These are phyloP conservation scores for Avena eriantha DNA, from an alignment of 176 grass and related monocot species.

Conservation along the genomic window DNA sequence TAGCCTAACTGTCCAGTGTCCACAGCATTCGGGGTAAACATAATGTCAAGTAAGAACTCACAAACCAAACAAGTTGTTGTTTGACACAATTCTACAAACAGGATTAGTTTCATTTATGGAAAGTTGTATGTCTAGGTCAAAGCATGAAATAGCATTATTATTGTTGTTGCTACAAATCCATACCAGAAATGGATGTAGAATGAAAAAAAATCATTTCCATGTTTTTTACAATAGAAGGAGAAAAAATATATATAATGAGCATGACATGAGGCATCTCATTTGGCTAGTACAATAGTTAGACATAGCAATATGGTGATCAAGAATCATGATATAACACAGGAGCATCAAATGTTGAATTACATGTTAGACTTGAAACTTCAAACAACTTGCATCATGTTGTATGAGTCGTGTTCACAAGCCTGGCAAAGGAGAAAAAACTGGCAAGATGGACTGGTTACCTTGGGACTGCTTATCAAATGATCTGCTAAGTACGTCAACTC, in stretches of 20 bases:
- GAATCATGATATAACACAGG: conserved; percentile 25
- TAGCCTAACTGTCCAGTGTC: neutral
- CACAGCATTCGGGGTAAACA: conserved; percentile 12
- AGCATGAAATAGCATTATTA: conserved; percentile 5
- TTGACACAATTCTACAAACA: conserved; percentile 30
- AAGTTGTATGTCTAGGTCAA: conserved; percentile 8
- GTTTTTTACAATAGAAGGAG: conserved; percentile 8
- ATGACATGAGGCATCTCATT: conserved; percentile 11
- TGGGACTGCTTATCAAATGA: conserved; percentile 87
- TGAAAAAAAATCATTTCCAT: neutral
- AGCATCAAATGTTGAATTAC: neutral
- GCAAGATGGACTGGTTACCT: conserved; percentile 57
- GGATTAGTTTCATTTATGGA: neutral
- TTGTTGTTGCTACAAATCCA: conserved; percentile 7
- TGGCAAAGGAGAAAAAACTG: conserved; percentile 20
- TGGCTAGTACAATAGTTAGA: conserved; percentile 16
- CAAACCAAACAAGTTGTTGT: conserved; percentile 13
- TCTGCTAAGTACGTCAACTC: conserved; percentile 78
- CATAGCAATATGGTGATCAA: neutral
- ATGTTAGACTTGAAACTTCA: neutral
- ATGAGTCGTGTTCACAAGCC: conserved; percentile 5
- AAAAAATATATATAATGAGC: conserved; percentile 5
- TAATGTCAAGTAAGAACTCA: conserved; percentile 17
- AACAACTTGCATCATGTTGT: conserved; percentile 22
- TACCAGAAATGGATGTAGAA: neutral